These are phyloP conservation scores for Aspergillus udagawae DNA, from an alignment of 2,329 filamentous ascomycete genomes.

Conservation along the genomic window DNA sequence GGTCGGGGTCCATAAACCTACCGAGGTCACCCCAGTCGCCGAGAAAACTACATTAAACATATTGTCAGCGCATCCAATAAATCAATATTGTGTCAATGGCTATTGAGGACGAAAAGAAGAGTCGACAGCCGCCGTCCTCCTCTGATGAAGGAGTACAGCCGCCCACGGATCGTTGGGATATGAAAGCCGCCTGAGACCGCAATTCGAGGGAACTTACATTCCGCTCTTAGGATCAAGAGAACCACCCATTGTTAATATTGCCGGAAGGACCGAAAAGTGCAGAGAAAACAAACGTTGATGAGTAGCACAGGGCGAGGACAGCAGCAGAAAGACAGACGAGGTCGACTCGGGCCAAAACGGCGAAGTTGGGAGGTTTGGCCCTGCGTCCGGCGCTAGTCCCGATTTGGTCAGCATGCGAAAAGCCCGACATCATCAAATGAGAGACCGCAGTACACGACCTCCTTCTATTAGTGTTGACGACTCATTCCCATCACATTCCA, in stretches of 20 bases:
- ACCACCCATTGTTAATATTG: conserved; percentile 35
- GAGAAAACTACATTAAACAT: conserved; percentile 55
- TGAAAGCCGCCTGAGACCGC: background rate
- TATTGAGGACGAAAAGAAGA: background rate
- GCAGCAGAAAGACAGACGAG: conserved; percentile 18
- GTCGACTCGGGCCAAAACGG: conserved; percentile 26
- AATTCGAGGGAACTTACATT: conserved; percentile 33
- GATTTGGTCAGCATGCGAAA: conserved; percentile 31
- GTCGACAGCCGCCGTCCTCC: background rate
- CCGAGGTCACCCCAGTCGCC: conserved; percentile 72
- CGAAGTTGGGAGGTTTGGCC: conserved; percentile 27
- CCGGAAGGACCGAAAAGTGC: conserved; percentile 5
- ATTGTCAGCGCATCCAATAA: conserved; percentile 20
- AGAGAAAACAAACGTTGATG: conserved; percentile 11
- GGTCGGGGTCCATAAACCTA: conserved; percentile 48
- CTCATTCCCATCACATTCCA: conserved; percentile 7
- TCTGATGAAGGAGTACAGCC: background rate
- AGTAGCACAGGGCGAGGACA: conserved; percentile 14
- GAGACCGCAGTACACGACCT: conserved; percentile 11
- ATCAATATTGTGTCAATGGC: background rate
- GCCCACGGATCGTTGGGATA: background rate
- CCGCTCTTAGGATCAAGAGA: conserved; percentile 41
- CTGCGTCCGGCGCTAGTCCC: conserved; percentile 30
- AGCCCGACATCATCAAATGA: conserved; percentile 32
- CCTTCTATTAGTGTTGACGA: background rate